phyloP scores from a whole-genome alignment of 2,329 filamentous ascomycete species.

The Stachybotrys echinatus region DNA sequence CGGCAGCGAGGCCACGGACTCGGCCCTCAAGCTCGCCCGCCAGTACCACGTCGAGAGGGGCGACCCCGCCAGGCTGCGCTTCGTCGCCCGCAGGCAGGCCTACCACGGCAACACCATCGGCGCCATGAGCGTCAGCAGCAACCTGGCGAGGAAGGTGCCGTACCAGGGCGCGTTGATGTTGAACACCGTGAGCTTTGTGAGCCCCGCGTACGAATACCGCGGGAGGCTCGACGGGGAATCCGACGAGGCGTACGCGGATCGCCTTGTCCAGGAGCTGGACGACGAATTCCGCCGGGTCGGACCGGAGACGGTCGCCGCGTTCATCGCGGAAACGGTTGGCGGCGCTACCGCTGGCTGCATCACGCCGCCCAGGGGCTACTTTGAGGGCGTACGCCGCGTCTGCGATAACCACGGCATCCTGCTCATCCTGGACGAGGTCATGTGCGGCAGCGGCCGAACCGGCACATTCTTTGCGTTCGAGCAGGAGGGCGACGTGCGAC shows the following conservation, averaged over 20 bases:
- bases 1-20: conserved; percentile 37
- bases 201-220: conserved; percentile 63
- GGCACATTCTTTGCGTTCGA: conserved; percentile 60
- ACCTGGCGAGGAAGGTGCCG: conserved; percentile 51
- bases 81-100: conserved; percentile 36
- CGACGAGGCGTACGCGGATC: conserved; percentile 52
- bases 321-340: conserved; percentile 69
- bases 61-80: conserved; percentile 25
- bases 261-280: conserved; percentile 61
- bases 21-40: conserved; percentile 41
- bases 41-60: conserved; percentile 41
- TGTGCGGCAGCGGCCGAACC: conserved; percentile 61
- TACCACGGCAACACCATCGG: conserved; percentile 54
- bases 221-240: conserved; percentile 45
- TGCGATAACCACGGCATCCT: conserved; percentile 69
- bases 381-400: conserved; percentile 60
- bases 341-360: conserved; percentile 65
- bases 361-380: conserved; percentile 61
- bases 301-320: conserved; percentile 62
- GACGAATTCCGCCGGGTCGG: conserved; percentile 60
- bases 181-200: conserved; percentile 52
- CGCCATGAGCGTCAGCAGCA: conserved; percentile 58
- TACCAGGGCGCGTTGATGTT: conserved; percentile 40
- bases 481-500: conserved; percentile 44
- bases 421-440: conserved; percentile 74